These are phyloP conservation scores for Cytospora leucostoma DNA, from an alignment of 2,329 filamentous ascomycete species.

Conservation along the genomic window DNA sequence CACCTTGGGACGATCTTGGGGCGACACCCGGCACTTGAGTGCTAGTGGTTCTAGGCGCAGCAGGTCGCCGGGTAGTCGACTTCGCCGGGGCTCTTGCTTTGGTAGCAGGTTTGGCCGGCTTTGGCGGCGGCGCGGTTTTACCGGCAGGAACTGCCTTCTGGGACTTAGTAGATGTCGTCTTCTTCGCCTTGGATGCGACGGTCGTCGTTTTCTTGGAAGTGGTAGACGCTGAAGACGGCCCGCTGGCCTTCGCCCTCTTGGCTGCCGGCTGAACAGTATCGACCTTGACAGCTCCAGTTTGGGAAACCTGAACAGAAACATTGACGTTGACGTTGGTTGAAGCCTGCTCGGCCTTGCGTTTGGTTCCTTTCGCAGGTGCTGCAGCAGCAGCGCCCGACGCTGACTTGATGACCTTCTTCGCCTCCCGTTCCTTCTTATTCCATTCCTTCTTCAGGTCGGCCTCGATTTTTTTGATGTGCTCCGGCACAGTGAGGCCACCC, in stretches of 20 bases:
- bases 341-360: conserved; percentile 34
- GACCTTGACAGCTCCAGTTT: conserved; percentile 21
- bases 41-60: neutral
- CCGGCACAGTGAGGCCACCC: conserved; percentile 51
- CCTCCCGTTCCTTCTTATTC: conserved; percentile 50
- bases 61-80: neutral
- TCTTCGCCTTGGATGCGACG: neutral
- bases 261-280: conserved; percentile 24
- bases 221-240: conserved; percentile 13
- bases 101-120: conserved; percentile 10
- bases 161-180: conserved; percentile 2
- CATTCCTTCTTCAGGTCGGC: conserved; percentile 59
- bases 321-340: conserved; percentile 34
- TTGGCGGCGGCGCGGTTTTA: neutral
- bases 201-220: conserved; percentile 13
- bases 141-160: neutral
- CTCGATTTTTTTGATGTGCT: conserved; percentile 51
- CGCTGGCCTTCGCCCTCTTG: conserved; percentile 35
- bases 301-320: conserved; percentile 33
- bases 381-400: conserved; percentile 15
- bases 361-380: conserved; percentile 30
- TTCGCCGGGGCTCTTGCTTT: conserved; percentile 28
- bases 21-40: neutral
- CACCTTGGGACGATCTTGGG: neutral
- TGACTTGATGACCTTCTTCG: conserved; percentile 43